phyloP scores from a whole-genome alignment of 805 yeast genomes.

The Lachancea lanzarotensis region DNA sequence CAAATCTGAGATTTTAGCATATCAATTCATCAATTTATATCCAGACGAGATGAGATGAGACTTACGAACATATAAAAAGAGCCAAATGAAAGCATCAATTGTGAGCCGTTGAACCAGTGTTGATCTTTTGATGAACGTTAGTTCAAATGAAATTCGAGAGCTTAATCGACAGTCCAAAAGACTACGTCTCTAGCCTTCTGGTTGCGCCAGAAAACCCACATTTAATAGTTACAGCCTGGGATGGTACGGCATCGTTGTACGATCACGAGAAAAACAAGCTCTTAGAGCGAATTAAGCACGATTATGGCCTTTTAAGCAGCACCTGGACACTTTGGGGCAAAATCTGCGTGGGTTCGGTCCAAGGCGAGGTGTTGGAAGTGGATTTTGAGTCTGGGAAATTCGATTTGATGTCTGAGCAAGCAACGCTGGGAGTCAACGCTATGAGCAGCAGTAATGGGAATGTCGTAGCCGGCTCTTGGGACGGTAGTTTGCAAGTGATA shows the following conservation, averaged over 20 bases:
- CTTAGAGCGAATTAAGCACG: slow-evolving; percentile 9
- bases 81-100: background rate
- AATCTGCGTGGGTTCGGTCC: slow-evolving; percentile 45
- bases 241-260: slow-evolving; percentile 41
- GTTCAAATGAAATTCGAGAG: slow-evolving; percentile 9
- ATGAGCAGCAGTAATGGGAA: slow-evolving; percentile 25
- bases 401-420: slow-evolving; percentile 26
- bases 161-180: slow-evolving; percentile 14
- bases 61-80: too few species aligned
- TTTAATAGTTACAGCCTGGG: slow-evolving; percentile 54
- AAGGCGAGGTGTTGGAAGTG: slow-evolving; percentile 46
- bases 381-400: slow-evolving; percentile 43
- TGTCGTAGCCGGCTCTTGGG: slow-evolving; percentile 58
- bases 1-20: background rate
- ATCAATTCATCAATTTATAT: background rate
- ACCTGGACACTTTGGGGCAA: slow-evolving; percentile 10
- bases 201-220: slow-evolving; percentile 26
- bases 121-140: background rate
- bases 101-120: too few species aligned
- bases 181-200: slow-evolving; percentile 25
- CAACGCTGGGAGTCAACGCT: slow-evolving; percentile 37
- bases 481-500: slow-evolving; percentile 41
- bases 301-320: slow-evolving; percentile 17
- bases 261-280: slow-evolving; percentile 26
- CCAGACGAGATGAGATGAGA: too few species aligned